Evolutionary conservation across 768 basidiomycete species (phyloP).

Genomic region (Gymnopilus junonius): DNA sequence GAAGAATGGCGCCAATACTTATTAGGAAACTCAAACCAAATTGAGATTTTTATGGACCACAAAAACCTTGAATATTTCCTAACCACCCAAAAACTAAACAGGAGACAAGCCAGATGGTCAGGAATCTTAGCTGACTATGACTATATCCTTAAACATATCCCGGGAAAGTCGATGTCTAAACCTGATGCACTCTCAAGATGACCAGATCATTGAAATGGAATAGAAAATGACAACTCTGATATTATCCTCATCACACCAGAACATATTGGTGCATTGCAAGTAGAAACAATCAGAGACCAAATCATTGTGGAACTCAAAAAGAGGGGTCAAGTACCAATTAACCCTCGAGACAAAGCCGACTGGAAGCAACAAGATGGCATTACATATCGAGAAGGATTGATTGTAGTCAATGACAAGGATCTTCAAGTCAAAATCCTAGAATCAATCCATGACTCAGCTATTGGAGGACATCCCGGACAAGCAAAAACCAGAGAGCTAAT

Average conservation of each 20-base stretch:
- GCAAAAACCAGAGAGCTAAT: constrained; percentile 35
- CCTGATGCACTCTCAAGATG: constrained; percentile 30
- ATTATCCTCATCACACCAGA: constrained; percentile 14
- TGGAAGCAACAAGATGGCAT: constrained; percentile 6
- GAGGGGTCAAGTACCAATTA: too few relatives aligned
- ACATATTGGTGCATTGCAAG: background rate
- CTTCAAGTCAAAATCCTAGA: constrained; percentile 7
- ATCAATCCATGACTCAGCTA: constrained; percentile 20
- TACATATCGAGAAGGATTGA: constrained; percentile 28
- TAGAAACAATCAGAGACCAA: background rate
- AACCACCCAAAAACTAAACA: constrained; percentile 39
- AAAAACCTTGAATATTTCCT: constrained; percentile 48
- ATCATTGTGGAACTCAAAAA: background rate
- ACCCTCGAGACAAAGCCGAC: background rate
- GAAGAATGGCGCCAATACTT: constrained; percentile 29
- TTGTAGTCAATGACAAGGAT: constrained; percentile 19
- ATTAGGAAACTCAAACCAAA: constrained; percentile 18
- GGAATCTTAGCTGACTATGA: constrained; percentile 37
- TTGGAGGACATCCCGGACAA: constrained; percentile 38
- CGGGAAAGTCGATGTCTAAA: constrained; percentile 25
- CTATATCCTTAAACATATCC: constrained; percentile 33
- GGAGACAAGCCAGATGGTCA: constrained; percentile 49
- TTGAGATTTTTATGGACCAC: constrained; percentile 40
- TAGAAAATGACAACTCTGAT: constrained; percentile 25
- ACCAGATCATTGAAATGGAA: constrained; percentile 26